Conservation (phyloP, 305 asterid genomes). For the Fraxinus baroniana region DNA sequence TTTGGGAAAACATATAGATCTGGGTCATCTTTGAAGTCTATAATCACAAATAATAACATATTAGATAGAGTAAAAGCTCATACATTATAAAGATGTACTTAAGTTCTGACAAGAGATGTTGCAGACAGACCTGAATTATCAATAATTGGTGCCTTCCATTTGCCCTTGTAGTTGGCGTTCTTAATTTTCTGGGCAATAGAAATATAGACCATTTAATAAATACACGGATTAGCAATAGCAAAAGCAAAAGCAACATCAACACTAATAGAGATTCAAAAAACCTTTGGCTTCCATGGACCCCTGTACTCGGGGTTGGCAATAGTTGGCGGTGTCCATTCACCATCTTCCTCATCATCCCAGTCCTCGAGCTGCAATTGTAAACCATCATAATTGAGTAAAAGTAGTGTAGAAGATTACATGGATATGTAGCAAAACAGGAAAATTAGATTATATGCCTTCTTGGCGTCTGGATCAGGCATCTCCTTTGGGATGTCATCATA, state of each 20-base stretch:
- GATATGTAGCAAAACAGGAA: background rate
- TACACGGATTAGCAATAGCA: background rate
- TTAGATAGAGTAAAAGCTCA: background rate
- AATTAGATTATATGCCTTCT: constrained; percentile 53
- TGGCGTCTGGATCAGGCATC: constrained; percentile 81
- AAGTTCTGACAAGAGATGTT: constrained; percentile 14
- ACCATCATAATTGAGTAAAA: background rate
- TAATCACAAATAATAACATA: background rate
- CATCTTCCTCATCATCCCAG: constrained; percentile 98
- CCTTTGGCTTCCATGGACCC: constrained; percentile 96
- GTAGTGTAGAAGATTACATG: background rate
- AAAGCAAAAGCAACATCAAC: constrained; percentile 11
- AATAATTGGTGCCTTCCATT: constrained; percentile 95
- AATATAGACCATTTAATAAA: background rate
- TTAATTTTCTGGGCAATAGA: constrained; percentile 69
- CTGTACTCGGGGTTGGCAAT: constrained; percentile 94
- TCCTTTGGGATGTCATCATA: constrained; percentile 93
- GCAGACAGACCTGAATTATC: constrained; percentile 77
- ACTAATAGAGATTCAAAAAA: constrained; percentile 25
- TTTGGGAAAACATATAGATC: constrained; percentile 82
- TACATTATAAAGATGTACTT: background rate
- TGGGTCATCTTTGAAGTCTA: constrained; percentile 94
- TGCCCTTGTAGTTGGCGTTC: constrained; percentile 95
- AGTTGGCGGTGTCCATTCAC: constrained; percentile 94
- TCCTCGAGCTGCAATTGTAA: constrained; percentile 77